Evolutionary conservation across 441 rosid genomes (phyloP).

Genomic region (Metrosideros polymorpha): DNA sequence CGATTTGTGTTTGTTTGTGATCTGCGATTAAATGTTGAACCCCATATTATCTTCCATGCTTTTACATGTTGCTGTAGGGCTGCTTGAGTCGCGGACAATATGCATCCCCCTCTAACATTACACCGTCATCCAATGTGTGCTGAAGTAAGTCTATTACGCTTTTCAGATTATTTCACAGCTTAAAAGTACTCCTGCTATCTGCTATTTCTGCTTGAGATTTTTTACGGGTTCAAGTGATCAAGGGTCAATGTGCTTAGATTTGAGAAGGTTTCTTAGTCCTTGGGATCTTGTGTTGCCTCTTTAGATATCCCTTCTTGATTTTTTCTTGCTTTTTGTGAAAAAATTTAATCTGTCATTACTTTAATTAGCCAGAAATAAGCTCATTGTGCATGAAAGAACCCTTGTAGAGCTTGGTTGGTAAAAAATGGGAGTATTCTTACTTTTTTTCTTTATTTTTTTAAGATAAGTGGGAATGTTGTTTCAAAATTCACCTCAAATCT

Average conservation of each 20-base stretch:
- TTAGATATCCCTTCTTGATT: background rate
- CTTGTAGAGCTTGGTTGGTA: background rate
- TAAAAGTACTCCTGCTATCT: background rate
- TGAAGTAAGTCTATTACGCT: constrained; percentile 40
- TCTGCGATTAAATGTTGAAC: background rate
- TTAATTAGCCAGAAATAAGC: background rate
- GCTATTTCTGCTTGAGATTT: background rate
- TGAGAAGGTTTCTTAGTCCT: background rate
- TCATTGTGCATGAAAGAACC: background rate
- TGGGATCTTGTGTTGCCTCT: background rate
- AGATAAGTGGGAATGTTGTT: background rate
- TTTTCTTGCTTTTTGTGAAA: background rate
- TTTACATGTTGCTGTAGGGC: background rate
- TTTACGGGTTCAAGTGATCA: background rate
- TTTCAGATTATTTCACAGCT: background rate
- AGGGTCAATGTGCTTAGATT: background rate
- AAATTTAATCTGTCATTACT: background rate
- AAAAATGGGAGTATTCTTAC: background rate
- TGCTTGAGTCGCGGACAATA: constrained; percentile 8
- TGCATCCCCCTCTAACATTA: constrained; percentile 95
- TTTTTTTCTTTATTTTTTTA: background rate
- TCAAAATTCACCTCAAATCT: background rate
- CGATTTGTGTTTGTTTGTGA: background rate
- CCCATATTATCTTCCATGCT: background rate
- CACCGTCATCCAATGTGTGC: constrained; percentile 92